phyloP scores from a whole-genome alignment of 2,329 filamentous ascomycete species.

The Fusarium devonianum region DNA sequence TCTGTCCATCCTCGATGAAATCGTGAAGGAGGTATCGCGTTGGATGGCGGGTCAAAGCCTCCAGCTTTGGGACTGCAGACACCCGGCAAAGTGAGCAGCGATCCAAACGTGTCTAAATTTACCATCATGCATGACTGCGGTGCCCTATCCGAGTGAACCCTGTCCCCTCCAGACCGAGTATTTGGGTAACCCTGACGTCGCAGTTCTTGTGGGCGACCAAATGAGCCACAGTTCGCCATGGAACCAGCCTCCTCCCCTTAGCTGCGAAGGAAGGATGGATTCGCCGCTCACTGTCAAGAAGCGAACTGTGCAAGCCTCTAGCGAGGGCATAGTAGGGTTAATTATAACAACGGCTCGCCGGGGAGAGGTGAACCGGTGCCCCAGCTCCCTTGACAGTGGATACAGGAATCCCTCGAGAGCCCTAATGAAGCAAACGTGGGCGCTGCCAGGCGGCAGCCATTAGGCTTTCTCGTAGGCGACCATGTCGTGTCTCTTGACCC shows the following conservation, averaged over 20 bases:
- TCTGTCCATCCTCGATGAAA: conserved; percentile 10
- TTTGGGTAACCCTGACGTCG: conserved; percentile 34
- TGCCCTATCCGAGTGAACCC: conserved; percentile 34
- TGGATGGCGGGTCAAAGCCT: no score
- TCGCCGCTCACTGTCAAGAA: conserved; percentile 26
- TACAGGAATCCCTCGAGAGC: conserved; percentile 22
- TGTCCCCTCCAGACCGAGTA: conserved; percentile 38
- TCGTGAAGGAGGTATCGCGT: conserved; percentile 5
- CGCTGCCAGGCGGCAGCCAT: conserved; percentile 16
- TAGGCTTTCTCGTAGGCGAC: conserved; percentile 12
- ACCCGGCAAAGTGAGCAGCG: conserved; percentile 25
- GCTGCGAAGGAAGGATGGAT: conserved; percentile 19
- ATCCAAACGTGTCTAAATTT: conserved; percentile 37
- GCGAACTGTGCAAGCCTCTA: conserved; percentile 28
- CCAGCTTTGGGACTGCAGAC: conserved; percentile 13
- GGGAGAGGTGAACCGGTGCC: conserved; percentile 15
- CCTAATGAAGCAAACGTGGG: conserved; percentile 19
- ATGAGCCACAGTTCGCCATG: conserved; percentile 25
- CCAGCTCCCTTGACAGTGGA: conserved; percentile 29
- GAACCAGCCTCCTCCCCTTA: conserved; percentile 32
- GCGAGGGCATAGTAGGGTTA: conserved; percentile 35
- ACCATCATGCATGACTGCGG: conserved; percentile 31
- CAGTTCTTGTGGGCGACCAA: conserved; percentile 29
- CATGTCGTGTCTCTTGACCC: not conserved
- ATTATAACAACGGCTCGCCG: conserved; percentile 13